phyloP scores from a whole-genome alignment of 225 moss, liverwort and hornwort genomes.

The Sphagnum tenellum region DNA sequence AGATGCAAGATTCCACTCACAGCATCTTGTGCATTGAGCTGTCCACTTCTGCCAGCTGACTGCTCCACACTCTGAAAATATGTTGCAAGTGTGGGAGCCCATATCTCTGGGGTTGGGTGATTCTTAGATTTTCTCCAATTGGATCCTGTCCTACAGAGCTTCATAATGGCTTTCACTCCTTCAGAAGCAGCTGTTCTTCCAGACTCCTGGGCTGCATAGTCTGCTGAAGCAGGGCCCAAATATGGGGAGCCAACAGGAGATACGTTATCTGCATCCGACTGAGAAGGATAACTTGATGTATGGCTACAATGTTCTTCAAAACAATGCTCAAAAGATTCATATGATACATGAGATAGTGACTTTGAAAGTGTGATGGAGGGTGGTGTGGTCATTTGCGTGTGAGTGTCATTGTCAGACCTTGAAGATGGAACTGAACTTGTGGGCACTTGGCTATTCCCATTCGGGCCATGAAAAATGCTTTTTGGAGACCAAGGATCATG shows the following conservation, averaged over 20 bases:
- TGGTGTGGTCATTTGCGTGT: conserved; percentile 25
- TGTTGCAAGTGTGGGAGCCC: conserved; percentile 71
- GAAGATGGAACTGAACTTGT: conserved; percentile 51
- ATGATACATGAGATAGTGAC: conserved; percentile 30
- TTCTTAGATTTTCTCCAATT: conserved; percentile 59
- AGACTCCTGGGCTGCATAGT: conserved; percentile 26
- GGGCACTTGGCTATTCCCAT: conserved; percentile 24
- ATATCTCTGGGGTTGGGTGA: conserved; percentile 48
- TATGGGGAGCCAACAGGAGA: conserved; percentile 32
- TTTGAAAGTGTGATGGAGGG: conserved; percentile 25
- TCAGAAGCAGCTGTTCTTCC: conserved; percentile 27
- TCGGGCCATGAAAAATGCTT: conserved; percentile 67
- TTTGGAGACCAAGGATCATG: conserved; percentile 59
- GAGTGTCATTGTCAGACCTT: conserved; percentile 40
- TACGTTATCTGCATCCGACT: conserved; percentile 3
- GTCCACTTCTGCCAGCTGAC: conserved; percentile 16
- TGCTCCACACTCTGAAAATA: conserved; percentile 52
- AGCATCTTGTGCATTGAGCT: no score
- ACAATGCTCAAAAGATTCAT: conserved; percentile 46
- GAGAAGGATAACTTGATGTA: conserved; percentile 2
- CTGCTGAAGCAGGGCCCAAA: conserved; percentile 33
- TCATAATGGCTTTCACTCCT: conserved; percentile 69
- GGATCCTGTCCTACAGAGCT: conserved; percentile 56
- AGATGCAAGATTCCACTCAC: background rate
- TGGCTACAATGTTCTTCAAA: conserved; percentile 29